Evolutionary conservation across 202 grass and related monocot species (phyloP).

Genomic region (Schoenoplectus triqueter): DNA sequence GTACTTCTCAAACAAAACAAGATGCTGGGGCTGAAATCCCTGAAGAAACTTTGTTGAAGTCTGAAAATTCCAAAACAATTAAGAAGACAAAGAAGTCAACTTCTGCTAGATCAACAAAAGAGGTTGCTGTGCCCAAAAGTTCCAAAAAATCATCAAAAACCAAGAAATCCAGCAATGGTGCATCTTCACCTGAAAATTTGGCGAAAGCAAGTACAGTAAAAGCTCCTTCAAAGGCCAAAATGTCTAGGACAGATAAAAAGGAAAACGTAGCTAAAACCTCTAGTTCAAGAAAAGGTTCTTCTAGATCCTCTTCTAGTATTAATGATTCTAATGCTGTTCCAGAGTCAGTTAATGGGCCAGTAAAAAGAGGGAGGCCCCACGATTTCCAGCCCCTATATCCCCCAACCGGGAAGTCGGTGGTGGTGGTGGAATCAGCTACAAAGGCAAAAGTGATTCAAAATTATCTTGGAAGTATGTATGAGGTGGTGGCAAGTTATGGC

Average conservation of each 20-base stretch:
- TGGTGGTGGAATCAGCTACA: slow-evolving; percentile 87
- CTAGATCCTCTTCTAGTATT: slow-evolving; percentile 25
- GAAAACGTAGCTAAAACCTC: slow-evolving; percentile 18
- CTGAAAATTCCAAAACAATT: slow-evolving; percentile 16
- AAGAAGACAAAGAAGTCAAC: slow-evolving; percentile 43
- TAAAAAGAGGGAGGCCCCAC: slow-evolving; percentile 36
- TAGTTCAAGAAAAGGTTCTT: slow-evolving; percentile 21
- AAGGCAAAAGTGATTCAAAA: slow-evolving; percentile 99
- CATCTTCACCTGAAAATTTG: slow-evolving; percentile 28
- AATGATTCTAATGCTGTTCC: slow-evolving; percentile 12
- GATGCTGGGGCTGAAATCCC: slow-evolving; percentile 32
- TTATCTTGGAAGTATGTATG: slow-evolving; percentile 84
- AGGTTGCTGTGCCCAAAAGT: slow-evolving; percentile 39
- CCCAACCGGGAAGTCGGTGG: slow-evolving; percentile 77
- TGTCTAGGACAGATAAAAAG: slow-evolving; percentile 35
- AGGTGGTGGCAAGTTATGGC: slow-evolving; percentile 95
- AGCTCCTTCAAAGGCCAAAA: slow-evolving; percentile 36
- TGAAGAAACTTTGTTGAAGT: not conserved
- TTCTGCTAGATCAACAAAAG: slow-evolving; percentile 42
- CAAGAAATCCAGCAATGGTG: slow-evolving; percentile 45
- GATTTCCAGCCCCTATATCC: slow-evolving; percentile 71
- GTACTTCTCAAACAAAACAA: slow-evolving; percentile 48
- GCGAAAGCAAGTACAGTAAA: slow-evolving; percentile 38
- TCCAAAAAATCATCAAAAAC: slow-evolving; percentile 51
- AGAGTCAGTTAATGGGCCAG: slow-evolving; percentile 37